Percentiles rank a stretch among this genome's conserved stretches.
Evolutionary conservation across 306 rosid species (phyloP).

Genomic region (Rubus idaeus): DNA sequence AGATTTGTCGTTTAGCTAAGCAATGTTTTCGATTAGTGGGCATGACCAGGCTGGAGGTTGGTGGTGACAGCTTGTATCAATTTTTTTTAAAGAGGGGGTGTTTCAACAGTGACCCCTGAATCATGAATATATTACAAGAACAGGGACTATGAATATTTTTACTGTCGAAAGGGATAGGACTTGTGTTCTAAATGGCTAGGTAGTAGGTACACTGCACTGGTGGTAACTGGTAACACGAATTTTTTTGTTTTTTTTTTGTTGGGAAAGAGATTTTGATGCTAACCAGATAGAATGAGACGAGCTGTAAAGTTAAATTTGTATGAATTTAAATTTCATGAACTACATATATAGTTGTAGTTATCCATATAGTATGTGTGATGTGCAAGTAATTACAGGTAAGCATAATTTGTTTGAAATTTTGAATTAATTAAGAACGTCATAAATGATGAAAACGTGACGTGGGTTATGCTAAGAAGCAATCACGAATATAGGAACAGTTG

Average conservation of each 20-base stretch:
- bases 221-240: background rate
- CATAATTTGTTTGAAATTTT: background rate
- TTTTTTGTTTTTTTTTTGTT: background rate
- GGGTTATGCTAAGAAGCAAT: background rate
- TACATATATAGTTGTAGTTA: background rate
- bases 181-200: background rate
- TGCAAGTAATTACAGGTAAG: background rate
- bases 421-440: background rate
- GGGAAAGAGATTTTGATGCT: background rate
- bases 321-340: background rate
- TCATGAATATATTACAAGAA: background rate
- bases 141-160: background rate
- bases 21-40: conserved; percentile 29
- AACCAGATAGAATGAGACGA: background rate
- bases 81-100: background rate
- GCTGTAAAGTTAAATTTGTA: background rate
- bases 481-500: no score
- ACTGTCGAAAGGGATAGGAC: background rate
- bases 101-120: background rate
- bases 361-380: background rate
- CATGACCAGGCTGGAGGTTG: conserved; percentile 80
- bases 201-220: background rate
- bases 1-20: conserved; percentile 30
- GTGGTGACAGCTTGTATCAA: conserved; percentile 71
- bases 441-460: background rate